Evolutionary conservation across 768 basidiomycete species (phyloP), one percentile per base, ranked within the genome.

Genomic region (Pisolithus albus): DNA sequence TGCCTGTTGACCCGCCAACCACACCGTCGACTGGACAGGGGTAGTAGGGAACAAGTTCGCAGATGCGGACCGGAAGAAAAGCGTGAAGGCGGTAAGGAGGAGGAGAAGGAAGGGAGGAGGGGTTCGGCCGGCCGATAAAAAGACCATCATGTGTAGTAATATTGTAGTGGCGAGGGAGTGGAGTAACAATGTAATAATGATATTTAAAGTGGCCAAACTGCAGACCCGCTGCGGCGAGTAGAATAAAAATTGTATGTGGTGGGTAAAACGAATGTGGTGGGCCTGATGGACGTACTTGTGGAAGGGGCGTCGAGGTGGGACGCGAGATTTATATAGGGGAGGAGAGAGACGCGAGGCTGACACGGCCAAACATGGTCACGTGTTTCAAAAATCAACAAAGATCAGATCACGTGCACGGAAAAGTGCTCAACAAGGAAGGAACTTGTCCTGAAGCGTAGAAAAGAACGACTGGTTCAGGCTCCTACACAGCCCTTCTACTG

Each of bases 21-120:
- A 75, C 3, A 73, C 68, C 0, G 80, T 78, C 18, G 60, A 66
- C 30, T 75, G 65, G 15, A 75, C 53, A 4, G 82, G 83, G 15
- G 70, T 61, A 0, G 77, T 82, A 1, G 79, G 76, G 53, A 78
- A 82, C 23, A 83, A 61, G 7, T 71, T 71, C 24, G 70, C 74
- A 13, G 54, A 45, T 45, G 50, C 64, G 15, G 56, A 45, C 2
- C 57, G 46, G 39, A 66, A 46, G 18, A 16, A 45, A 28, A 34
- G 34, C 11, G 11, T 34, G 5, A 34, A 34, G 34, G 40, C 50
- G 19, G 45, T 42, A n/a, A 40, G 11, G 38, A 56, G 16, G 30
- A 56, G 5, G 13, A 52, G 28, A 16, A 47, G 8, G 28, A 28
- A 4, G 45, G 15, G 39, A 30, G 16, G n/a, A 32, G 37, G 8